phyloP scores from a whole-genome alignment of 371 early-diverging fungal species.

The Umbelopsis sp. region DNA sequence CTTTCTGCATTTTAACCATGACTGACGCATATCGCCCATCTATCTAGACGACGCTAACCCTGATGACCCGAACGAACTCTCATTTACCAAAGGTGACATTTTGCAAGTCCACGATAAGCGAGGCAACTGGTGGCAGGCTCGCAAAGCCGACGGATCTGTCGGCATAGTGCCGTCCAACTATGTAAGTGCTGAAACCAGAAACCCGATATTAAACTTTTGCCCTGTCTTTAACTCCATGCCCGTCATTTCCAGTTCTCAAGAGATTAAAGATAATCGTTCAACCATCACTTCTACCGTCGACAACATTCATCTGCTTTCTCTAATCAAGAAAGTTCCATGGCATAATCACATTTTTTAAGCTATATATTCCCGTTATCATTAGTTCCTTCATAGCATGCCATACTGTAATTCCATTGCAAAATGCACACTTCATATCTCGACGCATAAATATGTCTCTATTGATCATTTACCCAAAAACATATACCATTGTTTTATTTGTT shows the following conservation, averaged over 20 bases:
- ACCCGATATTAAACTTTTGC: background rate
- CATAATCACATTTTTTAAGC: background rate
- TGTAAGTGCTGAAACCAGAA: conserved; percentile 32
- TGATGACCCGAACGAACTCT: conserved; percentile 89
- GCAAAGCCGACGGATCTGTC: conserved; percentile 74
- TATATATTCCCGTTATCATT: background rate
- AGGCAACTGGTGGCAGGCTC: conserved; percentile 97
- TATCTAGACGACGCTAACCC: conserved; percentile 76
- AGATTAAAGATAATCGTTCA: background rate
- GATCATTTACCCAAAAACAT: too few relatives aligned
- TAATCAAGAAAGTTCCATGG: background rate
- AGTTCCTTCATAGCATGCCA: too few relatives aligned
- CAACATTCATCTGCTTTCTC: background rate
- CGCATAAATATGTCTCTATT: too few relatives aligned
- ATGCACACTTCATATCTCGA: too few relatives aligned
- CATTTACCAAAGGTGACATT: conserved; percentile 82
- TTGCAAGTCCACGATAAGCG: conserved; percentile 85
- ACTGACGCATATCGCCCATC: background rate
- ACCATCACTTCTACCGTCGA: background rate
- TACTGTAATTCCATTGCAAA: too few relatives aligned
- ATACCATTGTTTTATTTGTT: background rate
- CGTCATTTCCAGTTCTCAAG: background rate
- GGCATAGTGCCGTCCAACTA: conserved; percentile 96
- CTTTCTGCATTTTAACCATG: background rate
- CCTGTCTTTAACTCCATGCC: background rate